Base-by-base conservation (phyloP, 2,329 filamentous ascomycete genomes). In the Teratosphaeriaceae sp. region DNA sequence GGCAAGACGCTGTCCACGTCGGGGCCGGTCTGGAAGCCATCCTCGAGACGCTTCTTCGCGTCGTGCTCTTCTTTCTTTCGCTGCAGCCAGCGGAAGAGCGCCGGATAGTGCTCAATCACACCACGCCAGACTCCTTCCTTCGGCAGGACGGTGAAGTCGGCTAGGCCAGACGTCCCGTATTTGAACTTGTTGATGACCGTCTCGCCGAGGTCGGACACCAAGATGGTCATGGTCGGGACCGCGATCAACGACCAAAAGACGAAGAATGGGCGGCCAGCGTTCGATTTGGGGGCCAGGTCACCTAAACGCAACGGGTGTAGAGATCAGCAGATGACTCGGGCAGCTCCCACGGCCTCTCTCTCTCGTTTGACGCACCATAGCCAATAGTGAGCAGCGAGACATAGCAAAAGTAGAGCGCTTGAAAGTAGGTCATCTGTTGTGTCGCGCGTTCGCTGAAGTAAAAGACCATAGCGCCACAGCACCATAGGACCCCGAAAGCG, bases 171-270 rank as follows among this genome's bases (percentile, higher is more conserved):
- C 0, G 78, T 81, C 38, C 73, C 76, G n/a, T 71, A 69, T 53
- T 84, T 82, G 62, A 84, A 80, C 29, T 69, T 71, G 2, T 68
- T 66, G 11, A 95, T 82, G 16, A 95, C 76, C 0, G 89, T 96
- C 56, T 94, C 84, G 19, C 85, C 85, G 46, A 92, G 84, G 52
- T 89, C 85, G 9, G 80, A 84, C 49, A 94, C 85, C 11, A 96
- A 74, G 16, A 94, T 82, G 0, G 89, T 94, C 76, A 89, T 89
- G 2, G 85, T 89, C 0, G 89, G 89, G 2, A 95, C 73, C 0
- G 88, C 88, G 20, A 95, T 74, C 1, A 96, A 63, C 12, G 82
- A 86, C 89, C 89, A 96, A 43, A 95, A 82, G n/a, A 96, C 85
- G 56, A 94, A 96, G 61, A 95, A 94, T 0, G 85, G 79, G 42